Percentiles rank a stretch among this genome's conserved stretches.
Evolutionary conservation across 352 stramenopile genomes (phyloP).

Genomic region (Globisporangium emineosum): DNA sequence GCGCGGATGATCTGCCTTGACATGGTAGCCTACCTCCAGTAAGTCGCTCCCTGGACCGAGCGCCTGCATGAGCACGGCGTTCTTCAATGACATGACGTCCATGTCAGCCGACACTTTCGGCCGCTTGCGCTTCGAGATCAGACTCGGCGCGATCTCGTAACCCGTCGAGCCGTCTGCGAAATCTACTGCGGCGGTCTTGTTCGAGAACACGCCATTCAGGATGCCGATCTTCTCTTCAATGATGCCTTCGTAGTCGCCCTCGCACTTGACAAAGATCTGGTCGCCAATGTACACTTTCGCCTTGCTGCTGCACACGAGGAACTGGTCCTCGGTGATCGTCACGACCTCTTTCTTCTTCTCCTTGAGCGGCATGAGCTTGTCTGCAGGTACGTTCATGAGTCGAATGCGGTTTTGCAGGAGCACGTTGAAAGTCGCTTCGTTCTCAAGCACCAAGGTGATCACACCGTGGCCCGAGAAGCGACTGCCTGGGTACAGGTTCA

Average conservation of each 20-base stretch:
- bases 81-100: constrained; percentile 69
- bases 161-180: constrained; percentile 74
- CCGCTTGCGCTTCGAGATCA: constrained; percentile 61
- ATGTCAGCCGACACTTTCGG: constrained; percentile 35
- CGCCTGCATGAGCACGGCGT: constrained; percentile 71
- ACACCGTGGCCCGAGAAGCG: constrained; percentile 58
- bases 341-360: constrained; percentile 58
- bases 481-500: constrained; percentile 70
- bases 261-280: constrained; percentile 67
- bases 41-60: constrained; percentile 19
- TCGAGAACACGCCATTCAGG: constrained; percentile 77
- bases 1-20: constrained; percentile 67
- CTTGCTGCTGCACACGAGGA: constrained; percentile 56
- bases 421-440: constrained; percentile 45
- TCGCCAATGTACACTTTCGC: constrained; percentile 74
- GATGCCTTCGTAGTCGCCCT: constrained; percentile 44
- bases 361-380: constrained; percentile 56
- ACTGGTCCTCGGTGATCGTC: constrained; percentile 72
- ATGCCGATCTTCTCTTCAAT: constrained; percentile 65
- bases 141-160: constrained; percentile 51
- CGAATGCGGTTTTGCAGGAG: constrained; percentile 68
- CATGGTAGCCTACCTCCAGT: constrained; percentile 69
- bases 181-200: constrained; percentile 66
- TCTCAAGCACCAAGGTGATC: constrained; percentile 49
- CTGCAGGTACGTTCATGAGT: constrained; percentile 58